phyloP scores from a whole-genome alignment of 2,329 filamentous ascomycete genomes.

The Cadophora sp. region DNA sequence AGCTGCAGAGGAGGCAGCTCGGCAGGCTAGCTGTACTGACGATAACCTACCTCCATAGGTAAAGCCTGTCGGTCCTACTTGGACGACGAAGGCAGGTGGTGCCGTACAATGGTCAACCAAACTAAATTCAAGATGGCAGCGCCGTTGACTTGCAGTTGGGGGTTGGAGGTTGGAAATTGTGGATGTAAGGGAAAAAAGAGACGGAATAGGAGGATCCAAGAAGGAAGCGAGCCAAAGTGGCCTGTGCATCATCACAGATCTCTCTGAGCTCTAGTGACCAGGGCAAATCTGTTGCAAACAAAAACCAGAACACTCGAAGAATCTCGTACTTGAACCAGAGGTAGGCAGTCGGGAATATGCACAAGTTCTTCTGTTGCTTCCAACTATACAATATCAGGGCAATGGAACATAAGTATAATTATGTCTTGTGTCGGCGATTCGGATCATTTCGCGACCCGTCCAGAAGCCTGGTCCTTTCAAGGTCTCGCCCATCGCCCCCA shows the following conservation, averaged over 20 bases:
- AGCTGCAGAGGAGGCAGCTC: background rate
- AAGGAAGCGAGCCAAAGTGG: background rate
- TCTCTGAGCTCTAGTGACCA: background rate
- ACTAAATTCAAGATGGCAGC: background rate
- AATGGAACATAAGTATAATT: background rate
- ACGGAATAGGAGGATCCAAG: background rate
- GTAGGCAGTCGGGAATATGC: background rate
- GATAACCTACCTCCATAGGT: no score
- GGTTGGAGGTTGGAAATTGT: background rate
- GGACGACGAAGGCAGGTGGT: background rate
- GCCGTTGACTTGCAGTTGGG: background rate
- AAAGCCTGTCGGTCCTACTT: background rate
- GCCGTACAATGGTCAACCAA: background rate
- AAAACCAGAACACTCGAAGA: no score
- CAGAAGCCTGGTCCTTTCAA: background rate
- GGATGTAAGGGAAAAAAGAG: background rate
- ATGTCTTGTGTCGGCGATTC: background rate
- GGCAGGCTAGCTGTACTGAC: background rate
- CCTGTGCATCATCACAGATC: background rate
- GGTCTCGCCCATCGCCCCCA: slow-evolving; percentile 1
- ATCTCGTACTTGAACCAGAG: background rate
- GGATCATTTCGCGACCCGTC: slow-evolving; percentile 1
- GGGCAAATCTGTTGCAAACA: no score
- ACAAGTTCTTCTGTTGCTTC: background rate
- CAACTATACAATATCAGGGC: background rate